Conservation (phyloP, 306 rosid genomes). For the Glycine latifolia region DNA sequence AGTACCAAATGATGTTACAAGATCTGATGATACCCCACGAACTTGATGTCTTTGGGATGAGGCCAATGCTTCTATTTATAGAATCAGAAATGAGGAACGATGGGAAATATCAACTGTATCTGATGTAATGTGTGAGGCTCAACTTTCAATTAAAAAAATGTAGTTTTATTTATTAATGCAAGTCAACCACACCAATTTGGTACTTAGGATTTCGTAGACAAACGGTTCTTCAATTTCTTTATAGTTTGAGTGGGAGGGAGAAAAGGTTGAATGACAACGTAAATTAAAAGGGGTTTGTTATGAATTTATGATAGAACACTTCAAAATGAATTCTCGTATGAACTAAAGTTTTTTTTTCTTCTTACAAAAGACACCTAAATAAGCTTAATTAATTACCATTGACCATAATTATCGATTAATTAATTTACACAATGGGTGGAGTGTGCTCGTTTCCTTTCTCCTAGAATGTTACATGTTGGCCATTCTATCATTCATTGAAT, state of each 20-base stretch:
- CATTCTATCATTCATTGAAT: not conserved
- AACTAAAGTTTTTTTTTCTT: no score
- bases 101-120: not conserved
- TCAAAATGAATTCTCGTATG: not conserved
- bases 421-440: not conserved
- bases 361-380: constrained; percentile 13
- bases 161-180: constrained; percentile 2
- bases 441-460: not conserved
- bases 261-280: constrained; percentile 5
- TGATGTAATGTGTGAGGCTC: constrained; percentile 14
- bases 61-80: constrained; percentile 34
- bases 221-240: not conserved
- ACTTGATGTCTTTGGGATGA: not conserved
- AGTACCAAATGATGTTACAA: constrained; percentile 36
- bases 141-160: not conserved
- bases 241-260: not conserved
- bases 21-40: not conserved
- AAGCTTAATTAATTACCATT: constrained; percentile 41
- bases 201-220: not conserved
- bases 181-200: constrained; percentile 45
- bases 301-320: not conserved
- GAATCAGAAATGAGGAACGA: not conserved
- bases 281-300: not conserved
- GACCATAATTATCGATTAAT: constrained; percentile 14
- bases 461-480: not conserved